Percentiles rank a stretch among this genome's conserved stretches.
These are phyloP conservation scores for Rhipidocladum racemiflorum DNA, from an alignment of 176 grass and related monocot genomes.

Conservation along the genomic window DNA sequence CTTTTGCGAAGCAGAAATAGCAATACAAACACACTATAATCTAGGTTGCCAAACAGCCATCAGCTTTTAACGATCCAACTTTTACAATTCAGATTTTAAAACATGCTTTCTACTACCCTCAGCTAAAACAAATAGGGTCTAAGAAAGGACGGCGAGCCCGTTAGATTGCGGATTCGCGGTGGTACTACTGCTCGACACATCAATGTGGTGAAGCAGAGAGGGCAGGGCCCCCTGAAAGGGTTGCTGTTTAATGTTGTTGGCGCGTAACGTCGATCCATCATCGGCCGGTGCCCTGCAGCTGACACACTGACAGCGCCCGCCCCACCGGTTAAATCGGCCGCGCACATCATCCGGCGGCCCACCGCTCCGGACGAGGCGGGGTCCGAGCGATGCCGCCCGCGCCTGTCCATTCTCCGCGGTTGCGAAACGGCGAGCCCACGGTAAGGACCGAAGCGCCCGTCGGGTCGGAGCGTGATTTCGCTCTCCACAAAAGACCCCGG, in stretches of 20 bases:
- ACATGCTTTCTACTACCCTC: too few relatives aligned
- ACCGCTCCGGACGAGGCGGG: background rate
- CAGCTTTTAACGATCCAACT: too few relatives aligned
- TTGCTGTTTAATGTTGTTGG: constrained; percentile 24
- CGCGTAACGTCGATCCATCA: constrained; percentile 5
- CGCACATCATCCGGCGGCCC: background rate
- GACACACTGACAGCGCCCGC: background rate
- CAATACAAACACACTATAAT: too few relatives aligned
- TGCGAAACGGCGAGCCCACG: background rate
- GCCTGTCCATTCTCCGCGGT: background rate
- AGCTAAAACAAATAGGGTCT: too few relatives aligned
- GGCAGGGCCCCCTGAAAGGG: background rate
- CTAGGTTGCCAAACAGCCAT: too few relatives aligned
- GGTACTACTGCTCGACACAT: background rate
- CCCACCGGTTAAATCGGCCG: background rate
- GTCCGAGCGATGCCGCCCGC: background rate
- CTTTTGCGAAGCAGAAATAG: too few relatives aligned
- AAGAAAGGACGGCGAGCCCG: background rate
- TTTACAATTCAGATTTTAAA: too few relatives aligned
- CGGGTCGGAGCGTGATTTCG: background rate
- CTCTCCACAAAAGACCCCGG: background rate
- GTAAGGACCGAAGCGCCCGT: background rate
- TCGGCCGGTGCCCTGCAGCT: background rate
- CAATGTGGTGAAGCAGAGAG: background rate
- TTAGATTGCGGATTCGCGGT: background rate